A percentile compares a stretch with the other conserved stretches of the same genome.
Conservation (phyloP, 768 basidiomycete genomes). For the Termitomyces sp. region DNA sequence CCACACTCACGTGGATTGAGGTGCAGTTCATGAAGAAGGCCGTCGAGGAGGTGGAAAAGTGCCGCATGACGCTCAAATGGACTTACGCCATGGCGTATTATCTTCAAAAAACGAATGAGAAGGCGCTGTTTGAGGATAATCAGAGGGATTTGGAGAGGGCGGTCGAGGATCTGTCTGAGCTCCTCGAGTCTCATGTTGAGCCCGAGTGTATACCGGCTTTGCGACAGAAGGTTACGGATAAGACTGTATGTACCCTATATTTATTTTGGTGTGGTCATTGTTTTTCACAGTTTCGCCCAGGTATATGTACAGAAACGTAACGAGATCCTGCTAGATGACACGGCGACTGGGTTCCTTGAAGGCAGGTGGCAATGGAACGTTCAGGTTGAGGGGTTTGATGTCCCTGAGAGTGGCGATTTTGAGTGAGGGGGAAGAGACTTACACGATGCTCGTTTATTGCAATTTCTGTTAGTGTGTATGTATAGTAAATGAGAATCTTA, state of each 20-base stretch:
- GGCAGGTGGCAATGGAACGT: constrained; percentile 83
- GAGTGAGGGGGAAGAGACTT: not conserved
- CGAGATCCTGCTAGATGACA: constrained; percentile 92
- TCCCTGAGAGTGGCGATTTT: constrained; percentile 28
- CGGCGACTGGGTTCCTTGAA: constrained; percentile 83
- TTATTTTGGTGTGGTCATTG: no score
- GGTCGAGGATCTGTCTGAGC: constrained; percentile 90
- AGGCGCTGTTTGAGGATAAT: constrained; percentile 96
- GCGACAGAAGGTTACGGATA: constrained; percentile 92
- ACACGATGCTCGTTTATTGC: no score
- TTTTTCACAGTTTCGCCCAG: no score
- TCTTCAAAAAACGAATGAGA: constrained; percentile 83
- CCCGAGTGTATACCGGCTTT: constrained; percentile 74
- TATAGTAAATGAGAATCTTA: no score
- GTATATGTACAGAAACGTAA: constrained; percentile 97
- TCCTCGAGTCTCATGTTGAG: constrained; percentile 90
- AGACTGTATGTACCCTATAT: constrained; percentile 61
- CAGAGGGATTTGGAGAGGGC: constrained; percentile 93
- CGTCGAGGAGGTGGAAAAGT: constrained; percentile 84
- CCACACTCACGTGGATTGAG: constrained; percentile 95
- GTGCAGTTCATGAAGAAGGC: constrained; percentile 99
- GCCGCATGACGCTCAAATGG: constrained; percentile 97
- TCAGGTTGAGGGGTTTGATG: constrained; percentile 65
- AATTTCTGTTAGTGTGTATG: no score
- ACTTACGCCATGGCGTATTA: constrained; percentile 99